Evolutionary conservation across 2,329 filamentous ascomycete species (phyloP).

Genomic region (Setomelanomma holmii): DNA sequence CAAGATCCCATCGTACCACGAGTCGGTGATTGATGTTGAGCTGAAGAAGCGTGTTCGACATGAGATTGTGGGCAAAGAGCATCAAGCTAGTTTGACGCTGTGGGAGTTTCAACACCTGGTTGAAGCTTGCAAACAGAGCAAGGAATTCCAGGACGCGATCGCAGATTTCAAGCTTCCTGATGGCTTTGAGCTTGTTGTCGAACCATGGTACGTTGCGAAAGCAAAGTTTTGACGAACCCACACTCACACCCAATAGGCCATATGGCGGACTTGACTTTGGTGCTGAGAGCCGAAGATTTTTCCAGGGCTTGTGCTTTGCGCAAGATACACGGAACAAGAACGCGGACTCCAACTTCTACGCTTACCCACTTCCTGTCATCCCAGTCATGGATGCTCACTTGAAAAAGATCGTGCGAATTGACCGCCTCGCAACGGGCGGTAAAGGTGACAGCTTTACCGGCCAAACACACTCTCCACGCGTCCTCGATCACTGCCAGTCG

Average conservation of each 20-base stretch:
- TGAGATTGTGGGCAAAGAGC: constrained; percentile 56
- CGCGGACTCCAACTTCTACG: constrained; percentile 50
- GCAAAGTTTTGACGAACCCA: not conserved
- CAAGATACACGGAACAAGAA: constrained; percentile 56
- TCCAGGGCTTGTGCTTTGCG: constrained; percentile 63
- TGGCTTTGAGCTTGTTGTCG: constrained; percentile 63
- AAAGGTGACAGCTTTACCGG: constrained; percentile 46
- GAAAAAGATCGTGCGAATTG: constrained; percentile 45
- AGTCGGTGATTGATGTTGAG: constrained; percentile 60
- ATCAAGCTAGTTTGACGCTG: constrained; percentile 58
- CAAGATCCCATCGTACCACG: constrained; percentile 61
- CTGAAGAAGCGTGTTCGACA: constrained; percentile 52
- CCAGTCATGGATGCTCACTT: constrained; percentile 48
- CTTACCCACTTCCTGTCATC: constrained; percentile 48
- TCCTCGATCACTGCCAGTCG: constrained; percentile 58
- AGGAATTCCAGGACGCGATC: constrained; percentile 60
- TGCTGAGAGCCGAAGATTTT: constrained; percentile 58
- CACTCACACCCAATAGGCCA: constrained; percentile 41
- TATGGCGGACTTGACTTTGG: constrained; percentile 61
- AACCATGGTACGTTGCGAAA: constrained; percentile 52
- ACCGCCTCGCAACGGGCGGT: constrained; percentile 47
- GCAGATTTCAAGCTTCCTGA: constrained; percentile 61
- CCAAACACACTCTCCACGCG: constrained; percentile 47
- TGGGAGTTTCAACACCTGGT: constrained; percentile 46
- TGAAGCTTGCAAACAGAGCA: constrained; percentile 60